Evolutionary conservation across 2,329 filamentous ascomycete genomes (phyloP), one percentile per base, ranked within the genome.

Genomic region (Knufia petricola): DNA sequence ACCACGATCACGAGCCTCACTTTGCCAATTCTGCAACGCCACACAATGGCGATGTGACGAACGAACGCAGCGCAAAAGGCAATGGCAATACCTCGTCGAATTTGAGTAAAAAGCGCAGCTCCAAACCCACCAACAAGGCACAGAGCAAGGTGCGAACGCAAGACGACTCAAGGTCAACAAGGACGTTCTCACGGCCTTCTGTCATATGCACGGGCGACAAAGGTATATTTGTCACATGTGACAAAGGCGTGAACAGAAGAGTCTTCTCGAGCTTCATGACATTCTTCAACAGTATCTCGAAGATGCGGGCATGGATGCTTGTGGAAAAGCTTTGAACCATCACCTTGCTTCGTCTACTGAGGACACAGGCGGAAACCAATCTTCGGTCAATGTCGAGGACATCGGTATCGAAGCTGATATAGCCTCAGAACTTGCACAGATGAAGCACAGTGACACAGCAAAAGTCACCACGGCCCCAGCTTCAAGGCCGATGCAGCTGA

Each of bases 221-320:
- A 44, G 79, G 79, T 9, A 78, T 82, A 23, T 81, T 79, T 69
- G 74, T 77, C 36, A 81, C 79, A 2, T 81, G 78, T 60, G 73
- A 77, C 51, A 77, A 76, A 64, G 77, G 77, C 75, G 71, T 58
- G 79, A 83, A 64, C 68, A 66, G 34, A 80, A 78, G 64, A 79
- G 76, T 50, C 70, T 77, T 19, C 66, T 67, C 38, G 79, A 83
- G 56, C 65, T 78, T 44, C 63, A 72, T 36, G 77, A 81, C 61
- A 59, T 81, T 9, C 45, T 30, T 23, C 24, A 39, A 30, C 34
- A 57, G 51, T 47, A 56, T 40, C 7, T 49, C 36, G 13, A 51
- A 31, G 34, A 32, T 7, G 12, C 24, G 21, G 37, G 30, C 10
- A 3, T 40, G 24, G 13, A 34, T 31, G 45, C 36, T 21, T 23